phyloP scores from a whole-genome alignment of 1,284 basidiomycete species.

The Malassezia pachydermatis region DNA sequence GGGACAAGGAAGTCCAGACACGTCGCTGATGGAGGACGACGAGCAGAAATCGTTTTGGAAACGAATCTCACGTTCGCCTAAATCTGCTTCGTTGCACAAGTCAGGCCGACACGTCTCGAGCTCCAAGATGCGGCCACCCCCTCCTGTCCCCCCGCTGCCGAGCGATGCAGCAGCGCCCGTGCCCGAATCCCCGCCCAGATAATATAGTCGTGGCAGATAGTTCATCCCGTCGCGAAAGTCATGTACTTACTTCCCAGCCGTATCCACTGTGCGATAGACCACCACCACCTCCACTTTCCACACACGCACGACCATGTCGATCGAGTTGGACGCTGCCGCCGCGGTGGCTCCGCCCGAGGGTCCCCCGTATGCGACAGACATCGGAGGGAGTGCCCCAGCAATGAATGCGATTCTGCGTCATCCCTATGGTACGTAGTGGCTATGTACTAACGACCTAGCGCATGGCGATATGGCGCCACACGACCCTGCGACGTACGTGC shows the following conservation, averaged over 20 bases:
- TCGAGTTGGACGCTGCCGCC: conserved; percentile 1
- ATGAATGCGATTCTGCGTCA: conserved; percentile 70
- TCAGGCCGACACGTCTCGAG: conserved; percentile 39
- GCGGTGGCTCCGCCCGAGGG: background rate
- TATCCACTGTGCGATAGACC: background rate
- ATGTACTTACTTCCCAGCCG: no score
- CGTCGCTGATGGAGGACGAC: background rate
- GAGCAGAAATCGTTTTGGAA: conserved; percentile 4
- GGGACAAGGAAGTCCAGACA: background rate
- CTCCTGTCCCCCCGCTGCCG: conserved; percentile 72
- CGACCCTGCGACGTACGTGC: conserved; percentile 45
- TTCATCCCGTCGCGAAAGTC: no score
- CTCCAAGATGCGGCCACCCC: conserved; percentile 60
- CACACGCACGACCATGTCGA: background rate
- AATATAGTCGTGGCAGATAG: no score
- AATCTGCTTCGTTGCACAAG: conserved; percentile 6
- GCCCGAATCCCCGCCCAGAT: no score
- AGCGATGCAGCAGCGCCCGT: conserved; percentile 64
- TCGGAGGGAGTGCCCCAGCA: no score
- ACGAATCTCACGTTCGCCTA: conserved; percentile 5
- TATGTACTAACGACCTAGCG: no score
- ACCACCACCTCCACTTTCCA: background rate
- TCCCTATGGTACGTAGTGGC: conserved; percentile 60
- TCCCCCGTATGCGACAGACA: no score
- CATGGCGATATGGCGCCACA: background rate